Evolutionary conservation across 73 alveolate species (phyloP), one percentile per base, ranked within the genome.

Genomic region (Paramecium sonneborni): DNA sequence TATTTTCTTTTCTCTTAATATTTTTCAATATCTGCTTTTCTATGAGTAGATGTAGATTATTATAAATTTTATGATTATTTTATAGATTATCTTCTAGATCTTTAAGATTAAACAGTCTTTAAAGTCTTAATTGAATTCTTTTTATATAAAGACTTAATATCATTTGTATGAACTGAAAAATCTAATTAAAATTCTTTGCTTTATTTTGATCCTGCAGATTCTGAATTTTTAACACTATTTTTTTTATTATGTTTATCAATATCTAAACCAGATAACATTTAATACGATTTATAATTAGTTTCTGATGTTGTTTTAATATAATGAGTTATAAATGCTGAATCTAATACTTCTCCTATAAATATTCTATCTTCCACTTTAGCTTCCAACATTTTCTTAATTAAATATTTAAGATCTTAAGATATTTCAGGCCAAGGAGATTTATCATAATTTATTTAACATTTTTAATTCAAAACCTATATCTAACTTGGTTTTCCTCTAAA

Each of bases 151-250:
- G 87, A 74, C 18, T 74, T 74, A n/a, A 74, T 74, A 74, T 74
- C 87, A 34, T 74, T 74, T 8, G 87, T 74, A 20, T 74, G 58
- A 34, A 74, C 44, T 2, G 87, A 74, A 74, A 74, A 74, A 37
- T 74, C 87, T 74, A 74, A 74, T 74, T 74, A 11, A 74, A 74
- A 74, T 39, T 74, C 87, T 11, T 74, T 74, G 32, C 87, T 74
- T 34, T 28, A 2, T 10, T 37, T 74, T 4, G 87, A 74, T 8
- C 58, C 58, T 39, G 35, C 87, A 34, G 87, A 74, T 74, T 74
- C 58, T 9, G 87, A 74, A 74, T 74, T 74, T 11, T 74, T 74
- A 11, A 74, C 7, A 35, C 87, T 74, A 30, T 15, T 30, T 20
- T 37, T 72, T 11, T 72, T 72, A 34, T 72, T 72, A 26, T 62